Evolutionary conservation across 306 rosid genomes (phyloP), one percentile per base, ranked within the genome.

Genomic region (Senna tora): DNA sequence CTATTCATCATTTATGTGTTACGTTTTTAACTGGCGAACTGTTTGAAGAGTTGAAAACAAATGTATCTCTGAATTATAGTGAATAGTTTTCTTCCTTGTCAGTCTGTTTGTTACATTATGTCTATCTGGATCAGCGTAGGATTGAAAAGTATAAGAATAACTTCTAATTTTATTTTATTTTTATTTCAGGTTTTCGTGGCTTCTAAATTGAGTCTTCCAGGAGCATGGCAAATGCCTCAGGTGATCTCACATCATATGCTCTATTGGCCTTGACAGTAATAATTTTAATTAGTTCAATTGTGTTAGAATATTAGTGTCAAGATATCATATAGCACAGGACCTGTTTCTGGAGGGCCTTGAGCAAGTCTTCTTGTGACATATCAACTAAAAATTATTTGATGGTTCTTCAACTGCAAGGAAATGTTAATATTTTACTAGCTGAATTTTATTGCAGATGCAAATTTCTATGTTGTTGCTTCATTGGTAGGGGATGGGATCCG

Each of bases 181-280:
- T 28, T 47, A 65, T 69, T 54, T 69, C 86, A 94, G 99, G 71
- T 94, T 71, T 94, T 94, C 42, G 99, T 94, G 68, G 97, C 91
- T 34, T 94, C 99, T 45, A 89, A 90, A 66, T 82, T 94, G 87
- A 94, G 91, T 82, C 94, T 91, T 81, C 99, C 97, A 13, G 99
- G 99, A 84, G 96, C 96, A 81, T 94, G 99, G 99, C 99, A 94
- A 88, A 94, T 94, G 99, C 99, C 99, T 83, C 97, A 91, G 98
- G 98, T 90, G 84, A 83, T 46, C 45, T 59, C 39, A 20, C 25
- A n/a, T 34, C 0, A 58, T 2, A 2, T 34, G 15, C 14, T 59
- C 4, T 16, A n/a, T 54, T 6, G 10, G n/a, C n/a, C 15, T 22
- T 21, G 33, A 54, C 16, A 4, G 22, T 25, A 20, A 20, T 28